phyloP scores from a whole-genome alignment of 208 protist species.

The Trypanosoma caninum region DNA sequence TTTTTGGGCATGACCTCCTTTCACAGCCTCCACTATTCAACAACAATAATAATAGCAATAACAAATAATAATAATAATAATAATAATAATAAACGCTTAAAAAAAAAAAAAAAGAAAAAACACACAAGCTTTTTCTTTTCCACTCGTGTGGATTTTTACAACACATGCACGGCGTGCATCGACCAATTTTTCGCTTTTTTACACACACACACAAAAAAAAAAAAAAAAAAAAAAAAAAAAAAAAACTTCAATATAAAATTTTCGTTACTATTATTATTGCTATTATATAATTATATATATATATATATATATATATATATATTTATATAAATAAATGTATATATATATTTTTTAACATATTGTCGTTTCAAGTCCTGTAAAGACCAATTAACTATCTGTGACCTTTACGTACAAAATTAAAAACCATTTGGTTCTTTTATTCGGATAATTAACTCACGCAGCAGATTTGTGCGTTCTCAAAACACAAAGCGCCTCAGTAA shows the following conservation, averaged over 20 bases:
- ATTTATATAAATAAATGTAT: too few relatives aligned
- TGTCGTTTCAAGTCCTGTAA: too few relatives aligned
- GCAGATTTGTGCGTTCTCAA: conserved; percentile 48
- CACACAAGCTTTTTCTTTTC: conserved; percentile 2
- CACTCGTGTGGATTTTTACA: not conserved
- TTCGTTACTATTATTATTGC: not conserved
- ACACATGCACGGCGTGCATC: not conserved
- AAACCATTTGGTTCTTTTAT: not conserved
- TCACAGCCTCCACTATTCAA: conserved; percentile 26
- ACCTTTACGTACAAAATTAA: too few relatives aligned
- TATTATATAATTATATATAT: not conserved
- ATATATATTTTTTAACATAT: too few relatives aligned
- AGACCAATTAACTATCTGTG: too few relatives aligned
- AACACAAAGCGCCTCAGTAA: conserved; percentile 78
- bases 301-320: too few relatives aligned
- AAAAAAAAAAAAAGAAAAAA: conserved; percentile 8
- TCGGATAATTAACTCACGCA: conserved; percentile 5
- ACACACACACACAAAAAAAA: not conserved
- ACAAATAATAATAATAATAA: not conserved
- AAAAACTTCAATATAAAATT: too few relatives aligned
- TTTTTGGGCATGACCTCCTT: conserved; percentile 74
- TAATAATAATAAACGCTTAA: not conserved
- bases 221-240: too few relatives aligned
- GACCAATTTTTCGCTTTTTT: conserved; percentile 1
- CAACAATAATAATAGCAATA: not conserved